Conservation (phyloP, 2,329 filamentous ascomycete species). For the Beauveria bassiana region DNA sequence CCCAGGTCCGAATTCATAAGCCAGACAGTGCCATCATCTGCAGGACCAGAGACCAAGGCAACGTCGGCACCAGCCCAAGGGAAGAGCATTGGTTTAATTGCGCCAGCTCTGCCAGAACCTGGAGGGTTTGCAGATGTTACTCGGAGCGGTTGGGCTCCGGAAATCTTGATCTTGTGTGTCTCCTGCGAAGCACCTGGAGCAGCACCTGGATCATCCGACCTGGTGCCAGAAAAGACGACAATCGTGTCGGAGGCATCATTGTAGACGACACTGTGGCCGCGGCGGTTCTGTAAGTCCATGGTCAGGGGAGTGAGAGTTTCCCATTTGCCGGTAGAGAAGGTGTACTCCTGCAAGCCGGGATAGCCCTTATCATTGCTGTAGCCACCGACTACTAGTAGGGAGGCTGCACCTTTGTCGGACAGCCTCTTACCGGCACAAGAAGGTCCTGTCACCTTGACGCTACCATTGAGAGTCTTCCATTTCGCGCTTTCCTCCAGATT, state of each 20-base stretch:
- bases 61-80: conserved; percentile 61
- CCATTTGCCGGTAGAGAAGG: conserved; percentile 47
- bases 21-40: conserved; percentile 22
- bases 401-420: conserved; percentile 49
- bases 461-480: conserved; percentile 62
- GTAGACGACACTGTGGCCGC: conserved; percentile 69
- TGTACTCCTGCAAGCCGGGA: conserved; percentile 65
- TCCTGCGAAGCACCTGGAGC: conserved; percentile 53
- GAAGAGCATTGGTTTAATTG: conserved; percentile 58
- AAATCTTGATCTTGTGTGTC: conserved; percentile 66
- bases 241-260: conserved; percentile 63
- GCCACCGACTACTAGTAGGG: conserved; percentile 77
- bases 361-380: conserved; percentile 46
- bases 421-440: conserved; percentile 67
- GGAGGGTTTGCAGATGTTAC: conserved; percentile 53
- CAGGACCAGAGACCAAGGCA: conserved; percentile 62
- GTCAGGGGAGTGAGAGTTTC: conserved; percentile 35
- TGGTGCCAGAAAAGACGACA: conserved; percentile 71
- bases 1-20: not conserved
- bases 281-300: conserved; percentile 57
- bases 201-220: conserved; percentile 48
- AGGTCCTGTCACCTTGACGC: conserved; percentile 64
- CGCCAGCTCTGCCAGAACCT: conserved; percentile 21
- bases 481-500: conserved; percentile 57
- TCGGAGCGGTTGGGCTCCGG: conserved; percentile 44